phyloP scores from a whole-genome alignment of 2,329 filamentous ascomycete genomes.

The Raffaelea arxii region DNA sequence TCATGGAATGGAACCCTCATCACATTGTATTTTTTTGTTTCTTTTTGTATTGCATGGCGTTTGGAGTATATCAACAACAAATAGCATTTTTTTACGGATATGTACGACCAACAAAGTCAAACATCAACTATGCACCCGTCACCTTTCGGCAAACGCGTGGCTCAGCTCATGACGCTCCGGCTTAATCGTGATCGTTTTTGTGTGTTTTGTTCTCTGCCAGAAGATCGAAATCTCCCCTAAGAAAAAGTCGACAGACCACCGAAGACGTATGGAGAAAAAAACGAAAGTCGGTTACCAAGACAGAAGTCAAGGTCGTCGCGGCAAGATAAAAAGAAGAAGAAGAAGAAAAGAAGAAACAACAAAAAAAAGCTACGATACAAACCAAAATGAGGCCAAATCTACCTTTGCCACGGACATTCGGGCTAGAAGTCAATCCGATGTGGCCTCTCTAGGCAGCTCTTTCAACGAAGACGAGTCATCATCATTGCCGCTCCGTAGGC shows the following conservation, averaged over 20 bases:
- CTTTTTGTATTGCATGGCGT: neutral
- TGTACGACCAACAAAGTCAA: slow-evolving; percentile 96
- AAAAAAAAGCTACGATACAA: neutral
- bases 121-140: slow-evolving; percentile 75
- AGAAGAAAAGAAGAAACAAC: neutral
- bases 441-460: too few relatives aligned
- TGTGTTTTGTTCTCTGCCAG: slow-evolving; percentile 60
- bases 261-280: slow-evolving; percentile 61
- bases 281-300: slow-evolving; percentile 53
- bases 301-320: slow-evolving; percentile 43
- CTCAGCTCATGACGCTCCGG: slow-evolving; percentile 84
- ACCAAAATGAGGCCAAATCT: neutral
- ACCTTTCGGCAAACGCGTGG: slow-evolving; percentile 70
- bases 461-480: too few relatives aligned
- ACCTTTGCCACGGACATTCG: neutral
- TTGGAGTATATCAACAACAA: neutral
- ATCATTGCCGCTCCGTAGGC: too few relatives aligned
- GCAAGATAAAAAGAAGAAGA: slow-evolving; percentile 20
- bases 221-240: too few relatives aligned
- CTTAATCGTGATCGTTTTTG: slow-evolving; percentile 97
- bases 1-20: too few relatives aligned
- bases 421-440: neutral
- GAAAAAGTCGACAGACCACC: slow-evolving; percentile 70
- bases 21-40: neutral
- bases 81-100: slow-evolving; percentile 15